Evolutionary conservation across 2,329 filamentous ascomycete species (phyloP).

Genomic region (Macroventuria anomochaeta): DNA sequence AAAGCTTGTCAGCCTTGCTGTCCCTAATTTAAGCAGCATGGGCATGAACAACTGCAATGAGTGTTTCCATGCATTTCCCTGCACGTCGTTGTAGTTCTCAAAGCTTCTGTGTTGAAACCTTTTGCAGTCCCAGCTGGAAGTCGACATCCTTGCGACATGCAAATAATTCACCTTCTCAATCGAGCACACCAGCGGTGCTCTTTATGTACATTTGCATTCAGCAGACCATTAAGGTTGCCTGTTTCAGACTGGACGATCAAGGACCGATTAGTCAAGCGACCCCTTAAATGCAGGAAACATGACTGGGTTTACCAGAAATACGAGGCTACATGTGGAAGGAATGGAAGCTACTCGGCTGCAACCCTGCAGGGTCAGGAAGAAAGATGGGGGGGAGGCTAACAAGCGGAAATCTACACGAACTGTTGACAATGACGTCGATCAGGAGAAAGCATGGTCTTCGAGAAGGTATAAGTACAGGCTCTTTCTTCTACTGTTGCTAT

Average conservation of each 20-base stretch:
- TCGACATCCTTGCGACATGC: background rate
- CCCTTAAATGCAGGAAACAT: background rate
- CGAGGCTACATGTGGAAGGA: background rate
- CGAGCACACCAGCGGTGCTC: too few relatives aligned
- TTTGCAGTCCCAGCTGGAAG: background rate
- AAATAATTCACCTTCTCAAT: background rate
- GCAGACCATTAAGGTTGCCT: background rate
- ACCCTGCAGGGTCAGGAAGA: conserved; percentile 1
- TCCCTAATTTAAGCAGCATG: conserved; percentile 17
- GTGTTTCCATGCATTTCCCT: background rate
- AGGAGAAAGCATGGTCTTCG: background rate
- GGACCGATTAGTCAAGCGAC: background rate
- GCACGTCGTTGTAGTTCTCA: background rate
- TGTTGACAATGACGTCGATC: conserved; percentile 12
- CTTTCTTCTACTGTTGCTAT: background rate
- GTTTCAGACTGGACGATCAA: background rate
- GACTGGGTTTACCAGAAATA: background rate
- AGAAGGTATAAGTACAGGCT: conserved; percentile 24
- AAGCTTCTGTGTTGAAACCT: background rate
- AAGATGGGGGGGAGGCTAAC: conserved; percentile 8
- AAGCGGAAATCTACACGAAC: background rate
- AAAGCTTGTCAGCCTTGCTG: conserved; percentile 15
- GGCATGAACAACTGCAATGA: conserved; percentile 8
- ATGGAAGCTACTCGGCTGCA: conserved; percentile 3
- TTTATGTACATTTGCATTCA: background rate